A percentile compares a stretch with the other conserved stretches of the same genome.
These are phyloP conservation scores for Leptoxyphium fumago DNA, from an alignment of 2,329 filamentous ascomycete genomes.

Conservation along the genomic window DNA sequence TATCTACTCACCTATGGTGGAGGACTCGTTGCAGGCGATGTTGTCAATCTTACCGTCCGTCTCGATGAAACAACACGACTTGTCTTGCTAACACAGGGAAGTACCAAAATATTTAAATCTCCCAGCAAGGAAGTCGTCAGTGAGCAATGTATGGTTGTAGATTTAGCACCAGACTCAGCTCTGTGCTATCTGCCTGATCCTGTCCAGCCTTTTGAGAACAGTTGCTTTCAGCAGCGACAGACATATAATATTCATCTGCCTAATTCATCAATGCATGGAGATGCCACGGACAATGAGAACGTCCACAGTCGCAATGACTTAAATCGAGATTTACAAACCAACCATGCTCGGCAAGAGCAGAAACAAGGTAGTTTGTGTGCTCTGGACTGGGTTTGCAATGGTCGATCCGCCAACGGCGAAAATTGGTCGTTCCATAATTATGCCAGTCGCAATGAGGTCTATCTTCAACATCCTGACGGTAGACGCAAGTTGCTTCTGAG, in stretches of 20 bases:
- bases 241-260: conserved; percentile 41
- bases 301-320: conserved; percentile 16
- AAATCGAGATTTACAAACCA: too few species aligned
- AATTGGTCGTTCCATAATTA: conserved; percentile 73
- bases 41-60: conserved; percentile 56
- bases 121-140: conserved; percentile 28
- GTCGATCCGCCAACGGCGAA: conserved; percentile 71
- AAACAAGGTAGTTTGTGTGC: conserved; percentile 48
- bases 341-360: too few species aligned
- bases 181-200: conserved; percentile 70
- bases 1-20: conserved; percentile 92
- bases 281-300: conserved; percentile 24
- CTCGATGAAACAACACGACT: conserved; percentile 53
- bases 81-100: conserved; percentile 49
- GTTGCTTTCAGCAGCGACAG: conserved; percentile 73
- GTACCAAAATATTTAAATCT: conserved; percentile 92
- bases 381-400: conserved; percentile 88
- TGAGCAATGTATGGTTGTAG: conserved; percentile 29
- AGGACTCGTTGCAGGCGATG: conserved; percentile 77
- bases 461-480: conserved; percentile 32
- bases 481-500: conserved; percentile 54
- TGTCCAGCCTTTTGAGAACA: conserved; percentile 75
- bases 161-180: conserved; percentile 33
- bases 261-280: conserved; percentile 3
- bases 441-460: conserved; percentile 80